A percentile compares a stretch with the other conserved stretches of the same genome.
These are phyloP conservation scores for Penicillium samsonianum DNA, from an alignment of 495 filamentous ascomycete species.

Conservation along the genomic window DNA sequence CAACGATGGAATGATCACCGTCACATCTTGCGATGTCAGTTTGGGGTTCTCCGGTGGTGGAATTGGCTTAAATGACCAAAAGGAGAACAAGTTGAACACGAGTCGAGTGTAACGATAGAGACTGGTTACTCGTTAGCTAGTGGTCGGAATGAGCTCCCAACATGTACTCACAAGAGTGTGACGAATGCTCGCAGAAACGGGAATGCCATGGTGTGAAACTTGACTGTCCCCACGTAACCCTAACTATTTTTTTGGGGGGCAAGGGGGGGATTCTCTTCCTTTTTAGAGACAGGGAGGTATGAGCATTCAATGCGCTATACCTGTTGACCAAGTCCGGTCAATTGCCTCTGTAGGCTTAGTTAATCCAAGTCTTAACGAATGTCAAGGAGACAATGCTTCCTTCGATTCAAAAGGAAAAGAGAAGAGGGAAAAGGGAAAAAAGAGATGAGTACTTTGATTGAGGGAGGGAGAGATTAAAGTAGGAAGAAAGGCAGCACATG, in stretches of 20 bases:
- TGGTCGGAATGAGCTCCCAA: background rate
- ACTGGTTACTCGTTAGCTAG: slow-evolving; percentile 35
- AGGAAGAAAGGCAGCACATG: slow-evolving; percentile 17
- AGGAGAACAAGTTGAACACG: slow-evolving; percentile 64
- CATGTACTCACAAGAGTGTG: slow-evolving; percentile 47
- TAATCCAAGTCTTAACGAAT: slow-evolving; percentile 22
- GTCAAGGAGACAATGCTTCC: slow-evolving; percentile 30
- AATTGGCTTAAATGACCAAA: slow-evolving; percentile 65
- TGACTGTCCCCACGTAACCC: background rate
- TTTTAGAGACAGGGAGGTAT: background rate
- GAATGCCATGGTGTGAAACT: slow-evolving; percentile 40
- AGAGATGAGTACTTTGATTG: slow-evolving; percentile 7
- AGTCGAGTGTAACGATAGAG: slow-evolving; percentile 65
- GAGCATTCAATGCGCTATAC: slow-evolving; percentile 1
- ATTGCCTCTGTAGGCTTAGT: slow-evolving; percentile 6
- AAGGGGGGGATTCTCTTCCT: background rate
- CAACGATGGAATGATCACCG: slow-evolving; percentile 72
- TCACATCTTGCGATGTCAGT: slow-evolving; percentile 68
- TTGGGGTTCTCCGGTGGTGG: slow-evolving; percentile 62
- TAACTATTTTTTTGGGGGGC: background rate
- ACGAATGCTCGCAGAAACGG: slow-evolving; percentile 50
- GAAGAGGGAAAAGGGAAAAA: slow-evolving; percentile 21
- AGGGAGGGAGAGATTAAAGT: slow-evolving; percentile 20
- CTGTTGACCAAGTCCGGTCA: slow-evolving; percentile 2
- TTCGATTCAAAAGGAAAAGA: slow-evolving; percentile 23